Conservation (phyloP, 1,284 basidiomycete species). For the Singerocomus inundabilis region DNA sequence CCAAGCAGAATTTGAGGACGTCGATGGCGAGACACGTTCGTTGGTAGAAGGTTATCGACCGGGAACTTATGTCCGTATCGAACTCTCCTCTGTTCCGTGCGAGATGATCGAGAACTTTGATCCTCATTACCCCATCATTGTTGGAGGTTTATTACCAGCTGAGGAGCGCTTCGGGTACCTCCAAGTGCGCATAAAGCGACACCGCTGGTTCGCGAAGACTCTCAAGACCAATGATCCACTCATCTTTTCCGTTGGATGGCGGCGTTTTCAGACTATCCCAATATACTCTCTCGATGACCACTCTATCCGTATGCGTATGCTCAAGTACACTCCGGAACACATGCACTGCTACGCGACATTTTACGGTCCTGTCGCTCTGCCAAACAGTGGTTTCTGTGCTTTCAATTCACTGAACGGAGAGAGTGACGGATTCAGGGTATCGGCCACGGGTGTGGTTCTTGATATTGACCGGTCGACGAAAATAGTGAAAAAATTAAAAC, state of each 20-base stretch:
- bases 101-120: conserved; percentile 96
- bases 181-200: conserved; percentile 94
- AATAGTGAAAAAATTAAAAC: conserved; percentile 98
- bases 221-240: conserved; percentile 98
- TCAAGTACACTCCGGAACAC: conserved; percentile 99
- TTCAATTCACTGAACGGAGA: conserved; percentile 83
- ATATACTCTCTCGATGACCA: conserved; percentile 98
- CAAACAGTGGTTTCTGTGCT: conserved; percentile 97
- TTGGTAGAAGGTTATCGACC: conserved; percentile 90
- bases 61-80: conserved; percentile 93
- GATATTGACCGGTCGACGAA: conserved; percentile 90
- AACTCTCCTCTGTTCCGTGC: conserved; percentile 81
- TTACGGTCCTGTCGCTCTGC: conserved; percentile 86
- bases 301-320: conserved; percentile 96
- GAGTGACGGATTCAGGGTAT: conserved; percentile 80
- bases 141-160: conserved; percentile 89
- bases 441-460: conserved; percentile 92
- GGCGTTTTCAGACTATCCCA: conserved; percentile 92
- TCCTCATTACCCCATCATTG: conserved; percentile 85
- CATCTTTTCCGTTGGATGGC: conserved; percentile 94
- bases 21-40: conserved; percentile 77
- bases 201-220: conserved; percentile 91
- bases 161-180: conserved; percentile 94
- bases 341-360: conserved; percentile 99
- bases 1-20: conserved; percentile 79